Conservation (phyloP, 352 stramenopile species). For the Vaucheria bursata region DNA sequence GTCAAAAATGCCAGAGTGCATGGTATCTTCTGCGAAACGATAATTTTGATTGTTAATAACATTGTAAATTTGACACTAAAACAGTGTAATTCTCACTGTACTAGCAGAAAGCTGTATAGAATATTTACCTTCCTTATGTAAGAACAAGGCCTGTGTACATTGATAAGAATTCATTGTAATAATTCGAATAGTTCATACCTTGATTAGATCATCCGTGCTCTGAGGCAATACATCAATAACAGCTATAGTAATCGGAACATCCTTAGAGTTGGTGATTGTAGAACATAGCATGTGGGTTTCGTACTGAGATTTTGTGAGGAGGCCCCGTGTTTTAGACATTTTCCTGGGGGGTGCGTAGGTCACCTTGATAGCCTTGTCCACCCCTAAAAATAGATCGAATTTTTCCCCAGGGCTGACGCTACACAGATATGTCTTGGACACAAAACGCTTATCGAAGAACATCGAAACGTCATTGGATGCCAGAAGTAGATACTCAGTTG, state of each 20-base stretch:
- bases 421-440: constrained; percentile 30
- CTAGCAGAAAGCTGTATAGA: too few species aligned
- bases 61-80: too few species aligned
- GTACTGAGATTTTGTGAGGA: constrained; percentile 34
- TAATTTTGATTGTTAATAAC: too few species aligned
- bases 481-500: constrained; percentile 30
- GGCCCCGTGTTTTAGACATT: constrained; percentile 8
- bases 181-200: constrained; percentile 12
- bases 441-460: constrained; percentile 41
- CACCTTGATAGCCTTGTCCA: constrained; percentile 23
- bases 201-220: constrained; percentile 22
- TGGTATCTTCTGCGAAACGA: too few species aligned
- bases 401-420: constrained; percentile 27
- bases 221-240: constrained; percentile 22
- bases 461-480: constrained; percentile 27
- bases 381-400: constrained; percentile 32
- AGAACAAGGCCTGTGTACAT: too few species aligned
- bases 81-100: too few species aligned
- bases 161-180: too few species aligned
- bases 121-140: too few species aligned
- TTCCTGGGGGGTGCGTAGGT: neutral
- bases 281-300: constrained; percentile 28
- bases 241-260: constrained; percentile 24
- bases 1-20: too few species aligned
- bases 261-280: constrained; percentile 34